Base-by-base conservation (phyloP, 192 early-diverging fungal genomes). In the Podila epicladia region DNA sequence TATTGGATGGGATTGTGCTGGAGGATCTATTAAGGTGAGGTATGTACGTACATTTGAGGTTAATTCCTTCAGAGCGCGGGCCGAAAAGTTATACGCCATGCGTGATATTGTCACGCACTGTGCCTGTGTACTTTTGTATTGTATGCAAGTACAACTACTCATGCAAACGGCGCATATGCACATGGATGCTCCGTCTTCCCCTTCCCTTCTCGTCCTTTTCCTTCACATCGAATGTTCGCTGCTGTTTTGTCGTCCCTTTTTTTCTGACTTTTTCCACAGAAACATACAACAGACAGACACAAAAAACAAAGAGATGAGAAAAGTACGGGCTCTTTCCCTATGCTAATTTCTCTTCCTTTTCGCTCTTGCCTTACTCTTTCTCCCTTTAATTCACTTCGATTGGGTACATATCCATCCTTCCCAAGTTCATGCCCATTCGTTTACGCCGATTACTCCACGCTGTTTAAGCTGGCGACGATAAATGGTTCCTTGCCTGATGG, bases 11-110 rank as follows among this genome's bases (percentile, higher is more conserved):
- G 61, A 5, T 26, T 69, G 65, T 17, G 57, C 73, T 63, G 73
- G 73, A 31, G 73, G 73, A 49, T 64, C 73, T 75, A 38, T 22
- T 5, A 33, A 31, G 22, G 35, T 22, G 20, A 32, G 29, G 29
- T 29, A 3, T 29, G 4, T 17, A 45, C 17, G 13, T 17, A 69
- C 29, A 69, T 17, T 45, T 45, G 41, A 45, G 11, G 41, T 45
- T 45, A 45, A 17, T 45, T 45, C 41, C 41, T 45, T 45, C 15
- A 4, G 41, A 45, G 41, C 41, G 41, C 41, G 41, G 11, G 41
- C 41, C 15, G 0, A 45, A 45, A 45, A 17, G 41, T 17, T 3
- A 8, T 17, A 45, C 41, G 41, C 41, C 41, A 45, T 45, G 41
- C 41, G 41, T 45, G 13, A 45, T 45, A 4, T 45, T 45, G 15